These are phyloP conservation scores for Starmera caribaea DNA, from an alignment of 805 yeast species.

Conservation along the genomic window DNA sequence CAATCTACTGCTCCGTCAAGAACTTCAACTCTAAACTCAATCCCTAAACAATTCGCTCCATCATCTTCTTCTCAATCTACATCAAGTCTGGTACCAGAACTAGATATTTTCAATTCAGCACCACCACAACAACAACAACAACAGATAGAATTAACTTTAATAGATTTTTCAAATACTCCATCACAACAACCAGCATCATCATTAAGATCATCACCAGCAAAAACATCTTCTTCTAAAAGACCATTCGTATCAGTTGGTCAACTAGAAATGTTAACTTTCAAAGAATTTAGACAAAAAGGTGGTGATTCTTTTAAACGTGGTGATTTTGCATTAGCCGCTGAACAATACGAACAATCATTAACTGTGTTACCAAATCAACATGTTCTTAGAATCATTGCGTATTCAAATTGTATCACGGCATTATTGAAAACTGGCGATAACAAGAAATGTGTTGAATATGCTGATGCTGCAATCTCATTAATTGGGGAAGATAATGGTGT, in stretches of 20 bases:
- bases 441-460: constrained; percentile 21
- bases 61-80: background rate
- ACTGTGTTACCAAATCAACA: constrained; percentile 54
- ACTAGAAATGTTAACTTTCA: constrained; percentile 24
- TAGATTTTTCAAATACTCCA: constrained; percentile 1
- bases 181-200: constrained; percentile 1
- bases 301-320: constrained; percentile 66
- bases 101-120: constrained; percentile 6
- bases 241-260: constrained; percentile 16
- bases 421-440: constrained; percentile 63
- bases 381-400: constrained; percentile 53
- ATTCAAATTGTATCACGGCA: constrained; percentile 68
- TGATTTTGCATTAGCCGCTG: constrained; percentile 61
- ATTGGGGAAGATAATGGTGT: constrained; percentile 28
- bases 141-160: constrained; percentile 1
- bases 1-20: background rate
- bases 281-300: constrained; percentile 46
- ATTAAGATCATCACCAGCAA: constrained; percentile 1
- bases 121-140: constrained; percentile 6
- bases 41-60: background rate
- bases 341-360: constrained; percentile 47
- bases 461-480: constrained; percentile 21
- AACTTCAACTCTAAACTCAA: background rate
- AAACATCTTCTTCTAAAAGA: constrained; percentile 9
- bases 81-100: background rate